Percentiles rank a stretch among this genome's conserved stretches.
Conservation (phyloP, 106 monocot species). For the Gastrodia elata region DNA sequence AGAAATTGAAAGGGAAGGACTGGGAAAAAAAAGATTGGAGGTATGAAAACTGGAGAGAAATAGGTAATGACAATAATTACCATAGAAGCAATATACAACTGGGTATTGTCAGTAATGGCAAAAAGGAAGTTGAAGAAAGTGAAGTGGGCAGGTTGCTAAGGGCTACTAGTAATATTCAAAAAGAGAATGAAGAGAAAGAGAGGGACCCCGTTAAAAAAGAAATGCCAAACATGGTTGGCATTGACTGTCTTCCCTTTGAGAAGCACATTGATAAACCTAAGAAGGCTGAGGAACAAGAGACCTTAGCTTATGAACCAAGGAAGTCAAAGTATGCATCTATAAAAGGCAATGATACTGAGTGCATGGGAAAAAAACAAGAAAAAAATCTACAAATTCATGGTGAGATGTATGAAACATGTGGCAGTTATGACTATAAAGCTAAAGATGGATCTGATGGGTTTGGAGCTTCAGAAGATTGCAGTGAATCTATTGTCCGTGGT, state of each 20-base stretch:
- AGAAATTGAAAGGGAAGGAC: constrained; percentile 47
- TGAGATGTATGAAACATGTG: constrained; percentile 28
- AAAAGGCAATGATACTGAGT: constrained; percentile 18
- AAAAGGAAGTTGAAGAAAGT: constrained; percentile 34
- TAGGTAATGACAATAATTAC: constrained; percentile 48
- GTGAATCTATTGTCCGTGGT: constrained; percentile 34
- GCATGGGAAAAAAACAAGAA: constrained; percentile 35
- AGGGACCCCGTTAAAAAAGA: constrained; percentile 31
- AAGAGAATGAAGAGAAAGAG: constrained; percentile 41
- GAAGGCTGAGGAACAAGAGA: constrained; percentile 34
- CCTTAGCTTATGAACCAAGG: constrained; percentile 25
- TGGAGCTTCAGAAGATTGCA: constrained; percentile 41
- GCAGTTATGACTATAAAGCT: constrained; percentile 29
- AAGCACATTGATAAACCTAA: constrained; percentile 26
- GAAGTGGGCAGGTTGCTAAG: constrained; percentile 40
- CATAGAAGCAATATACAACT: constrained; percentile 15
- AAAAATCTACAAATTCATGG: constrained; percentile 30
- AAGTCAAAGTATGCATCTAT: constrained; percentile 29
- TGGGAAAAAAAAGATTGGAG: constrained; percentile 50
- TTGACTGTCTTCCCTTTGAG: constrained; percentile 25
- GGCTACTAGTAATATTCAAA: constrained; percentile 37
- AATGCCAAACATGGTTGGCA: constrained; percentile 23
- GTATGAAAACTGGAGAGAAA: constrained; percentile 36
- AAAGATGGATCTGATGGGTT: too few relatives aligned
- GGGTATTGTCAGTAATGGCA: constrained; percentile 16